Evolutionary conservation across 2,329 filamentous ascomycete species (phyloP).

Genomic region (Fusarium musae): DNA sequence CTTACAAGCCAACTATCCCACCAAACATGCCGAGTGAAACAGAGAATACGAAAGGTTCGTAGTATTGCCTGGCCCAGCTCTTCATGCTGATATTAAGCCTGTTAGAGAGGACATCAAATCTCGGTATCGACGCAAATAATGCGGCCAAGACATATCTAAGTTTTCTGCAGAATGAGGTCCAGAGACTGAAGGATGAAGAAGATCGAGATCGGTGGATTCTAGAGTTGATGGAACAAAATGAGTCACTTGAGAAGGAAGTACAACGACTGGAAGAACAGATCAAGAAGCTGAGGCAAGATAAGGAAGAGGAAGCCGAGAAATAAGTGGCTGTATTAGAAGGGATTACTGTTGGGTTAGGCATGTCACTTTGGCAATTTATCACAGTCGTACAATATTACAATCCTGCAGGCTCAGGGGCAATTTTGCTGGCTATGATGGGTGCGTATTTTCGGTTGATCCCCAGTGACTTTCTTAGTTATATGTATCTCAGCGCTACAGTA

Average conservation of each 20-base stretch:
- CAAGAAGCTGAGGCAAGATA: fast-evolving
- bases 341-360: fast-evolving
- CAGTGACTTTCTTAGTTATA: no score
- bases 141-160: neutral
- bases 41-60: neutral
- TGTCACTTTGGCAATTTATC: no score
- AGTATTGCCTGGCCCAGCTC: fast-evolving
- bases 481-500: no score
- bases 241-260: neutral
- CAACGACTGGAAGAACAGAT: neutral
- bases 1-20: fast-evolving
- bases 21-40: neutral
- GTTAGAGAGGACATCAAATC: fast-evolving
- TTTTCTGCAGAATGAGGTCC: neutral
- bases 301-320: neutral
- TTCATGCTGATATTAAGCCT: neutral
- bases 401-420: no score
- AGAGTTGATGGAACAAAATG: neutral
- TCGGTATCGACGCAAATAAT: fast-evolving
- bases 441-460: no score
- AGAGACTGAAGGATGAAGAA: neutral
- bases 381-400: no score
- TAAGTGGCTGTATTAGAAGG: fast-evolving
- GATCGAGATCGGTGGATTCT: neutral
- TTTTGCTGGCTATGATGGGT: no score